A percentile compares a stretch with the other conserved stretches of the same genome.
These are phyloP conservation scores for Pugionium dolabratum DNA, from an alignment of 345 rosid species.

Conservation along the genomic window DNA sequence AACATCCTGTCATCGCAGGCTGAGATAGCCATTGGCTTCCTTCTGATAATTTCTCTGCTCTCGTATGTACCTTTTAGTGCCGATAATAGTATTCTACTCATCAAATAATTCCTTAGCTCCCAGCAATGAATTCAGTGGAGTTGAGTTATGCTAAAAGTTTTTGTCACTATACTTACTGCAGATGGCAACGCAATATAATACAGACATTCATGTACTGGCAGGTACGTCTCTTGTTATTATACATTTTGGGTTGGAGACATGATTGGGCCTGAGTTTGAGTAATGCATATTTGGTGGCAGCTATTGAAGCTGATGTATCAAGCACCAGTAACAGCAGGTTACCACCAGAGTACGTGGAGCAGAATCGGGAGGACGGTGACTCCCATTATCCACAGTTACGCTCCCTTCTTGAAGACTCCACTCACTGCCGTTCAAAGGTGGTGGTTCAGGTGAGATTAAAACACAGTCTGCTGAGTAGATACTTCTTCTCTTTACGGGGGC, in stretches of 20 bases:
- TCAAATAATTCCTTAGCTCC: not conserved
- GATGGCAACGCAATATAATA: constrained; percentile 97
- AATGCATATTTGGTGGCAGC: constrained; percentile 43
- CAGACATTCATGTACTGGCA: constrained; percentile 99
- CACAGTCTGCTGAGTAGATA: too few species aligned
- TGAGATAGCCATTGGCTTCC: constrained; percentile 90
- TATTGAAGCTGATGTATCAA: constrained; percentile 92
- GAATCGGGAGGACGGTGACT: constrained; percentile 63
- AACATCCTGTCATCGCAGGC: constrained; percentile 84
- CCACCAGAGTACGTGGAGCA: constrained; percentile 86
- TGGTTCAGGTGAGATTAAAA: constrained; percentile 60
- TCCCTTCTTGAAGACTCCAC: constrained; percentile 73
- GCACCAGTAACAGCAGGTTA: constrained; percentile 88
- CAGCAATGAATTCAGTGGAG: too few species aligned
- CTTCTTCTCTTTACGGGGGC: too few species aligned
- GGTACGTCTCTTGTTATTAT: constrained; percentile 45
- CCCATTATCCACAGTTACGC: constrained; percentile 66
- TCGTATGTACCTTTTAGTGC: constrained; percentile 53
- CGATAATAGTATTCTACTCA: not conserved
- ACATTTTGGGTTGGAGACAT: too few species aligned
- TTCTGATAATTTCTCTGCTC: constrained; percentile 68
- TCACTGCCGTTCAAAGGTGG: constrained; percentile 80
- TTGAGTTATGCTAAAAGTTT: not conserved
- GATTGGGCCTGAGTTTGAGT: too few species aligned
- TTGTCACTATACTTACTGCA: constrained; percentile 39